A percentile compares a stretch with the other conserved stretches of the same genome.
These are phyloP conservation scores for Cercospora nicotianae DNA, from an alignment of 2,329 filamentous ascomycete species.

Conservation along the genomic window DNA sequence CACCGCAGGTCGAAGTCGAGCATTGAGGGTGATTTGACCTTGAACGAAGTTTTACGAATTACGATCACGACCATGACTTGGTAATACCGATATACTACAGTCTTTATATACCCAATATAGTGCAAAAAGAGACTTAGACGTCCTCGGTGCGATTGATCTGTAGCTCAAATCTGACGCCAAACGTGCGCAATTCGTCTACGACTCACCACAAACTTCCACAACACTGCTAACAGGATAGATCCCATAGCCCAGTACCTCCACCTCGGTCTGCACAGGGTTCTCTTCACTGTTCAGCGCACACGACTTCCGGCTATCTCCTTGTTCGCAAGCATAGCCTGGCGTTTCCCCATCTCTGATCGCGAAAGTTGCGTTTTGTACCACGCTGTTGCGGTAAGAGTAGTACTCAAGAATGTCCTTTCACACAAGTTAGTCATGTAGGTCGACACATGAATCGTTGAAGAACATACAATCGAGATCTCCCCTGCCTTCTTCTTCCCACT, in stretches of 20 bases:
- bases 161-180: not conserved
- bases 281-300: not conserved
- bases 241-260: not conserved
- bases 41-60: not conserved
- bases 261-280: not conserved
- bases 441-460: not conserved
- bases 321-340: not conserved
- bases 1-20: slow-evolving; percentile 32
- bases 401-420: slow-evolving; percentile 4
- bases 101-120: not conserved
- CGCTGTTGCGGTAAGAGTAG: slow-evolving; percentile 10
- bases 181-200: not conserved
- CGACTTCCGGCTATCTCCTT: not conserved
- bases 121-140: not conserved
- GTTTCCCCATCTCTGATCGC: not conserved
- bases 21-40: not conserved
- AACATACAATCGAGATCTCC: slow-evolving; percentile 1
- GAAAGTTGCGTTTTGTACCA: slow-evolving; percentile 5
- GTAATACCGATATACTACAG: not conserved
- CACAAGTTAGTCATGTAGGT: not conserved
- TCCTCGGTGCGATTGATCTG: not conserved
- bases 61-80: not conserved
- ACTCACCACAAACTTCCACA: not conserved
- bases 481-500: not conserved
- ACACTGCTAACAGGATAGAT: slow-evolving; percentile 2